Evolutionary conservation across 768 basidiomycete genomes (phyloP), one percentile per base, ranked within the genome.

Genomic region (Hypholoma sublateritium): DNA sequence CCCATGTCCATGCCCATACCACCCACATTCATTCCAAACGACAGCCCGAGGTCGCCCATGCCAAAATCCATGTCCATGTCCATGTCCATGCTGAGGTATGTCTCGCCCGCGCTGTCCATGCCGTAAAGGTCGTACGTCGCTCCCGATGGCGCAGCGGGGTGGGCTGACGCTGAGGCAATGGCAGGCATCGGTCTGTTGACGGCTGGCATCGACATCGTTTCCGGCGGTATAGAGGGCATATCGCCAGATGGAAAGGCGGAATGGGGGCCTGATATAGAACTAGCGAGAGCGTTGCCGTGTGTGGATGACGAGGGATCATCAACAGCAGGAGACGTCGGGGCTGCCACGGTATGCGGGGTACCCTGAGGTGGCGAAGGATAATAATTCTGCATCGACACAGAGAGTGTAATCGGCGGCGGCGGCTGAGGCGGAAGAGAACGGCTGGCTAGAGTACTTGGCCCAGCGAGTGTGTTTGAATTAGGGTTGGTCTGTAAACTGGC

Each of bases 341-440:
- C 52, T 11, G 66, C 62, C 5, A 59, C 51, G n/a, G 59, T 59
- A 24, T 70, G 70, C 12, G 77, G 68, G 46, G 73, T 72, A n/a
- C 72, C 72, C 28, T 84, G 81, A 35, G 85, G 82, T 16, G 86
- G 85, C 0, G 86, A 86, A 5, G 86, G 85, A 60, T 87, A 87
- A 58, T 80, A 85, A n/a, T 68, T 76, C 50, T 77, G 74, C 6
- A 62, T 62, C 13, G 67, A 57, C 16, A 60, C 56, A 19, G 68
- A 55, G 32, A 60, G 61, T 55, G 67, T 69, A 56, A 51, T 58
- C 12, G 19, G 50, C 12, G 50, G 51, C 12, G 55, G 59, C 41
- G 59, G 21, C 39, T 35, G 58, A 13, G 37, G 50, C 39, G 62
- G 60, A 28, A 39, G 61, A 8, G 36, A 45, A 32, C 32, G 48